Evolutionary conservation across 108 stramenopile species (phyloP), one percentile per base, ranked within the genome.

Genomic region (Skeletonema marinoi): DNA sequence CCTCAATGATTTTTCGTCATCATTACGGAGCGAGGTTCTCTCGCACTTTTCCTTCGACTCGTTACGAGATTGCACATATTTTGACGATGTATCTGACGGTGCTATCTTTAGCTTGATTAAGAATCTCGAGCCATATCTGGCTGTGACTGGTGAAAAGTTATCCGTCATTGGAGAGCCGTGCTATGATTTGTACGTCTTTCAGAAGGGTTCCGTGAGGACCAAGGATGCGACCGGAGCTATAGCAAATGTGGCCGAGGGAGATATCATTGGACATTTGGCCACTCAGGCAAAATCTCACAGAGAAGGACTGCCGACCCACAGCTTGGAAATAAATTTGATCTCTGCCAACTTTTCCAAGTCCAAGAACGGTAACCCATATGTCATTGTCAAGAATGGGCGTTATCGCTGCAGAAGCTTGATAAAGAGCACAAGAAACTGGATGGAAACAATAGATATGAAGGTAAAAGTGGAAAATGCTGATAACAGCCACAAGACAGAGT

Each of bases 191-290:
- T 86, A 64, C 32, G 73, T 86, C 35, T 68, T 86, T 64, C 80
- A 82, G 54, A 81, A 80, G 66, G 85, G 85, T n/a, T 30, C 42
- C 2, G 68, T 81, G 14, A 67, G 30, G 30, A 32, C 14, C 31
- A 56, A 19, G 33, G 80, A 82, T 44, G 35, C 73, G 35, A 62
- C 51, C 0, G 78, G 78, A 17, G 60, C 38, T 4, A 11, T 44
- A 1, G 31, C 73, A 35, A 41, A 38, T 31, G 30, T 83, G 32
- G 54, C 78, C 3, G 71, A 68, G 41, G 85, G 85, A 13, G 36
- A 73, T 16, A 70, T 86, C 8, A 86, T 86, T 65, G 85, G 85
- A 21, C 85, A 86, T 44, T 42, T 65, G 32, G 78, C 69, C 16
- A 75, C 85, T 30, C 32, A 19, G 39, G 67, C 76, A 41, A 62